Base-by-base conservation (phyloP, 345 rosid genomes). In the Syzygium oleosum region DNA sequence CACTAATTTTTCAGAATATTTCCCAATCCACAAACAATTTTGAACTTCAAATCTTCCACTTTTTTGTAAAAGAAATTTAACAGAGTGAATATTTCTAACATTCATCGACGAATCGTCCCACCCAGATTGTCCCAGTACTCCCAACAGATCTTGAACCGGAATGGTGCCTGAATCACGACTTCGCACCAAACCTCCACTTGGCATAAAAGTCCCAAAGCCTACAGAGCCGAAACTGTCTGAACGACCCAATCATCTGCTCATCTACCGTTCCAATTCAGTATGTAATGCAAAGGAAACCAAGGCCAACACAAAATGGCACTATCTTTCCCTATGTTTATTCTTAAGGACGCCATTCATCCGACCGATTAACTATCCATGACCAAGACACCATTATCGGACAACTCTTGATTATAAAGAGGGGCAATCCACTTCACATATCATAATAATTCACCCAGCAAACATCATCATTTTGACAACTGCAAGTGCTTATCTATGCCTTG, bases 401-500 rank as follows among this genome's bases (percentile, higher is more conserved):
- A 68, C 46, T 34, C 80, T 68, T 68, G 23, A 41, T 31, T 51
- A 80, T 84, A 88, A 86, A 86, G 88, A 77, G 88, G 79, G 55
- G 27, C 51, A 41, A 84, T 34, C 68, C 80, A 53, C 79, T 73
- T 73, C 49, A 38, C 46, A 73, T 73, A 34, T 73, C 46, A 73
- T 73, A 73, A 73, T 73, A 73, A 73, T 73, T 73, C 80, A 84
- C 86, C 29, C 58, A n/a, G 59, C 23, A 80, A 51, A 38, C 12
- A 85, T 88, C 59, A 88, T 87, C 46, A 73, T 73, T 73, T 73
- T 88, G 88, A 87, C 13, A 31, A 88, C 19, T 80, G 88, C 88
- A 90, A 88, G 87, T 86, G 91, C 87, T 84, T 63, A 52, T 80
- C 54, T 25, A 87, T 80, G 83, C 58, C 31, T 58, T 85, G 52